Evolutionary conservation across 495 filamentous ascomycete genomes (phyloP).

Genomic region (Penicillium lagena): DNA sequence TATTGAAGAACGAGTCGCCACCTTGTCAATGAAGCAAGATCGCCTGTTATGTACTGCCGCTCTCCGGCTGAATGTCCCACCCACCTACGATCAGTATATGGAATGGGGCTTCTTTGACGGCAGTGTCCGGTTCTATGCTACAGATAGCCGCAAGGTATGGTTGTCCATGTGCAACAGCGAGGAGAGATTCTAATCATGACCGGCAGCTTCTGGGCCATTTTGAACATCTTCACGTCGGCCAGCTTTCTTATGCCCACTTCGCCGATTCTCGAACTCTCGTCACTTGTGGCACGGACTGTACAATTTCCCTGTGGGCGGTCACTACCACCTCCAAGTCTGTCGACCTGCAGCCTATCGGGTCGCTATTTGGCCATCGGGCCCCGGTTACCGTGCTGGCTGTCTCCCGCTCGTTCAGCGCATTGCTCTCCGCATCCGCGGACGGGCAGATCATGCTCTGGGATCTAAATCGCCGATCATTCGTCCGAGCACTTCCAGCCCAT

Average conservation of each 20-base stretch:
- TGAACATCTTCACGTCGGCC: slow-evolving; percentile 87
- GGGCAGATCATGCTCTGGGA: slow-evolving; percentile 89
- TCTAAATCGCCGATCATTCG: slow-evolving; percentile 78
- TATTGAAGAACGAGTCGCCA: slow-evolving; percentile 71
- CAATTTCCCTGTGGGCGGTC: slow-evolving; percentile 74
- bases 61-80: slow-evolving; percentile 79
- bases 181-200: slow-evolving; percentile 5
- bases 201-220: slow-evolving; percentile 64
- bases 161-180: not conserved
- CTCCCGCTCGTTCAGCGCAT: slow-evolving; percentile 77
- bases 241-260: slow-evolving; percentile 73
- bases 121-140: slow-evolving; percentile 80
- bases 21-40: slow-evolving; percentile 78
- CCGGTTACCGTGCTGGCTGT: slow-evolving; percentile 76
- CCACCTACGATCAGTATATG: slow-evolving; percentile 80
- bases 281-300: slow-evolving; percentile 87
- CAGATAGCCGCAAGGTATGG: slow-evolving; percentile 62
- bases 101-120: slow-evolving; percentile 96
- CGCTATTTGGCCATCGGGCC: slow-evolving; percentile 81
- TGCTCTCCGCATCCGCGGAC: slow-evolving; percentile 75
- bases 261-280: slow-evolving; percentile 86
- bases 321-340: slow-evolving; percentile 59
- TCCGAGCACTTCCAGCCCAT: slow-evolving; percentile 61
- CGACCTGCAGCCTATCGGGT: slow-evolving; percentile 73
- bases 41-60: slow-evolving; percentile 77